Base-by-base conservation (phyloP, 2,329 filamentous ascomycete genomes). In the Xylaria arbuscula region DNA sequence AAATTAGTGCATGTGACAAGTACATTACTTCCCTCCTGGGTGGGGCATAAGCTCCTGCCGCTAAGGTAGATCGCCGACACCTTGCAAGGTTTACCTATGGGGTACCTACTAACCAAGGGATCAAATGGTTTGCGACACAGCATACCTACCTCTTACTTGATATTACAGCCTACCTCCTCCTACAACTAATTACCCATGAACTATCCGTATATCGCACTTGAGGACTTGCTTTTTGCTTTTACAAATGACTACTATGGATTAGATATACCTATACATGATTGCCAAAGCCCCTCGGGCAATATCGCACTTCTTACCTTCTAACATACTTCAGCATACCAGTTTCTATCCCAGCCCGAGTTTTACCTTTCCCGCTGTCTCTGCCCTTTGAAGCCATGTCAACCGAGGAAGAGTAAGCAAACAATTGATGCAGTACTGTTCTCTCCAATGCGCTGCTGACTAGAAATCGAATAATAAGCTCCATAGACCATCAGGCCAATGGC, bases 371-470 rank as follows among this genome's bases (percentile, higher is more conserved):
- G 36, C 54, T 55, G 47, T 22, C 36, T 56, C 51, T 42, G 24
- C 17, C 51, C 36, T n/a, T n/a, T 28, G 42, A 47, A 45, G 38
- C 60, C 50, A 76, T 74, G 74, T 71, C 72, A 34, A 61, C 67
- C 55, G 67, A 67, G 61, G 69, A 73, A 56, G 70, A 64, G 74
- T 75, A 64, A 75, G 71, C 34, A 64, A 45, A 57, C 32, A 54
- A 53, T 42, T 58, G 51, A 54, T 48, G 17, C 40, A 57, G 15
- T 40, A n/a, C 51, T 53, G 11, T 53, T 19, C 28, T 64, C n/a
- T n/a, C 54, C 13, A 45, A 38, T 11, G 17, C 34, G 17, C 64
- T 56, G 68, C 69, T 64, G 55, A 71, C 56, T 36, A 62, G 47
- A n/a, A 51, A 57, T 38, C 40, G 42, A 19, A 40, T 9, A 36